Percentiles rank a stretch among this genome's conserved stretches.
These are phyloP conservation scores for Plasmodium gonderi DNA, from an alignment of 169 alveolate genomes.

Conservation along the genomic window DNA sequence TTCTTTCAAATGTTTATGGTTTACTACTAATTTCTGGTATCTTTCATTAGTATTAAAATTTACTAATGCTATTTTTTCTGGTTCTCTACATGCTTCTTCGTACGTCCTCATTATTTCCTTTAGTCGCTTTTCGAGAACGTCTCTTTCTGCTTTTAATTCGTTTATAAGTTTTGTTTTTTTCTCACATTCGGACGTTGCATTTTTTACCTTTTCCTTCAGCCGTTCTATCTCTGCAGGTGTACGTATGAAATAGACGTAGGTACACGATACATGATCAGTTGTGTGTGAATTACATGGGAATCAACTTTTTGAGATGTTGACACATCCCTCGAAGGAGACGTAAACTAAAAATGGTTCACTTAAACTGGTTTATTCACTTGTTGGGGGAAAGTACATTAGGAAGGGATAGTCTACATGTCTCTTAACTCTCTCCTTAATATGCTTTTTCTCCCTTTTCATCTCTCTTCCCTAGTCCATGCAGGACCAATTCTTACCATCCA, in stretches of 20 bases:
- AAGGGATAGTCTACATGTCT: not conserved
- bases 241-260: too few relatives aligned
- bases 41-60: constrained; percentile 55
- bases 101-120: constrained; percentile 44
- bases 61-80: constrained; percentile 38
- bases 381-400: not conserved
- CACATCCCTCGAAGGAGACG: too few relatives aligned
- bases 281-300: too few relatives aligned
- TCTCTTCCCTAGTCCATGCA: not conserved
- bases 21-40: constrained; percentile 44
- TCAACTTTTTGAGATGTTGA: too few relatives aligned
- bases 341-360: too few relatives aligned
- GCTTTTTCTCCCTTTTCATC: not conserved
- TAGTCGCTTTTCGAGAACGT: constrained; percentile 12
- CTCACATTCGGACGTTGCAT: constrained; percentile 9
- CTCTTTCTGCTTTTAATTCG: constrained; percentile 14
- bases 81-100: constrained; percentile 46
- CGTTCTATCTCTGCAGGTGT: not conserved
- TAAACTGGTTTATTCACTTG: too few relatives aligned
- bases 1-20: constrained; percentile 18
- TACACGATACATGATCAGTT: not conserved
- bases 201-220: constrained; percentile 18
- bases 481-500: constrained; percentile 18
- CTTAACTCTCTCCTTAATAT: too few relatives aligned
- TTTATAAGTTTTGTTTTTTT: constrained; percentile 1